Base-by-base conservation (phyloP, 1,139 yeast genomes). In the Yamadazyma blattariae region DNA sequence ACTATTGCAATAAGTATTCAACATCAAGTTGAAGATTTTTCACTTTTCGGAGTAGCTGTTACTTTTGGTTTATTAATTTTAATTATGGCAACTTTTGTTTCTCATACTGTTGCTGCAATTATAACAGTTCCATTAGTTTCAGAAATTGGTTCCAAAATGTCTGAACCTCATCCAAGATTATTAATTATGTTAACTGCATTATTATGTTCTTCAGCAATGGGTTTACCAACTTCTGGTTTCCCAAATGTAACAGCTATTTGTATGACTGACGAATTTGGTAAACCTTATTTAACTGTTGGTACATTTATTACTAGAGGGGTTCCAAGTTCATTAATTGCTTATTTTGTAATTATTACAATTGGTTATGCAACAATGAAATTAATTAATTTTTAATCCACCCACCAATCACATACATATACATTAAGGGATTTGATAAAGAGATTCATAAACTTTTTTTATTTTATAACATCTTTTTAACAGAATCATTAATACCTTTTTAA, bases 171-270 rank as follows among this genome's bases (percentile, higher is more conserved):
- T 45, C 81, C 87, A 21, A 70, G 81, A 30, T 61, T 82, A 40
- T 64, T 82, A 47, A 79, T 82, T 43, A 80, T 82, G 71, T 78
- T 79, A 27, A 77, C 81, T 54, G 80, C 86, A 3, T 61, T 82
- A 40, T 64, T 82, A 43, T 77, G 88, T 25, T 79, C 87, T 7
- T 79, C 83, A 37, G 90, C 89, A 43, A 82, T 82, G 88, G 89
- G 86, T 19, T 64, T 82, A 40, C 87, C 89, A 3, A 79, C 86
- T 2, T 76, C 84, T 1, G 90, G 90, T 1, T 82, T 82, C 64
- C 90, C 90, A 16, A 82, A 82, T 50, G 85, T 81, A 21, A 82
- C 87, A n/a, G 89, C 89, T 2, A 81, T 81, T 45, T 80, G 86
- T 36, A 79, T 79, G 82, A 73, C 82, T 3, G 88, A 82, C 51